Evolutionary conservation across 2,329 filamentous ascomycete genomes (phyloP), one percentile per base, ranked within the genome.

Genomic region (Fusarium penzigii): DNA sequence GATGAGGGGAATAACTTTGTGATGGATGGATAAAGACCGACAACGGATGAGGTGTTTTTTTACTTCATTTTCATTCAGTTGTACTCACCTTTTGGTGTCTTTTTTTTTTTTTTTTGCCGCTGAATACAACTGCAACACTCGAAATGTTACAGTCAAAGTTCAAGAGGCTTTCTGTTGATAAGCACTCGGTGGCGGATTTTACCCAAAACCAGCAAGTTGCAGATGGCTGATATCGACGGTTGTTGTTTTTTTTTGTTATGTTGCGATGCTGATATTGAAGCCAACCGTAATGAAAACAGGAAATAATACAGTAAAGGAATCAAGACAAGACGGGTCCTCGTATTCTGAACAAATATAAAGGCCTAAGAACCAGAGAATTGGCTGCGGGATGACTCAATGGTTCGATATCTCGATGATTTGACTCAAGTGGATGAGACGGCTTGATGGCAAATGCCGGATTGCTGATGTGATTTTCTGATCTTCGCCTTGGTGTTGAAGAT

Each of bases 121-220:
- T 36, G 32, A 14, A 25, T 25, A 25, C 13, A 36, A 36, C 32
- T 36, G 32, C 32, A 36, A 11, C 32, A 36, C 32, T 36, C 20
- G 10, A 5, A 36, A 36, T 14, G 13, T 36, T 9, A 36, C 32
- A 36, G 13, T 36, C 8, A 34, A 17, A 12, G 29, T 11, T 48
- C 17, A 17, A 40, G 52, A 56, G 52, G 56, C 56, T 52, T 56
- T 58, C 57, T 36, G 32, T 14, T 49, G 12, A 17, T 40, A 16
- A 16, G 16, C 6, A 40, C 14, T 40, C 39, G 55, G 56, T 40
- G 56, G 47, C 50, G 57, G 57, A 52, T 44, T 56, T 60, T 46
- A 51, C 29, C 44, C 47, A 53, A 44, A 53, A 43, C 51, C 45
- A 52, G 48, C 57, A 36, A 42, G 45, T 55, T 55, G 48, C 40